These are phyloP conservation scores for Musa balbisiana DNA, from an alignment of 202 grass and related monocot species.

Conservation along the genomic window DNA sequence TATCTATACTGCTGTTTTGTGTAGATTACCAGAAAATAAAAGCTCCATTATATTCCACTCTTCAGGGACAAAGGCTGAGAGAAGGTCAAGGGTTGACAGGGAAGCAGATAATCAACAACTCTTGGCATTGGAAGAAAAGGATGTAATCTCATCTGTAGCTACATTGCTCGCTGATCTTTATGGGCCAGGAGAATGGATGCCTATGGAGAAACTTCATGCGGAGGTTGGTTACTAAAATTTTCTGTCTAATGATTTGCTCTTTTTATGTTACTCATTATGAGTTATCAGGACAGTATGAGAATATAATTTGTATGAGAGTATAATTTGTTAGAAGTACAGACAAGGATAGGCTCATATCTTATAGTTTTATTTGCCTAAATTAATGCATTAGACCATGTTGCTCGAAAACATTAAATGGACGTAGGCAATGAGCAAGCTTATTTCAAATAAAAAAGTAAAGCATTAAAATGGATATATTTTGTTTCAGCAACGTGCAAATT, in stretches of 20 bases:
- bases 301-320: too few relatives aligned
- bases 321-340: too few relatives aligned
- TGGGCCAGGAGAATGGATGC: constrained; percentile 3
- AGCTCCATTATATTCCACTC: neutral
- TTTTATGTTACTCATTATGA: neutral
- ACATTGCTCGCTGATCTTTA: constrained; percentile 4
- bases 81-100: constrained; percentile 1
- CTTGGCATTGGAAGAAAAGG: constrained; percentile 6
- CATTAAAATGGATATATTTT: too few relatives aligned
- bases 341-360: too few relatives aligned
- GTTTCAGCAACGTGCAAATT: too few relatives aligned
- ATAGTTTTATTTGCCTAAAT: too few relatives aligned
- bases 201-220: constrained; percentile 10
- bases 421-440: too few relatives aligned
- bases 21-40: neutral
- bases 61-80: constrained; percentile 1
- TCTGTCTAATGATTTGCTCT: neutral
- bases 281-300: too few relatives aligned
- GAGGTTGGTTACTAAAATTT: constrained; percentile 5
- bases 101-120: constrained; percentile 15
- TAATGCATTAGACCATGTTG: too few relatives aligned
- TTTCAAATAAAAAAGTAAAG: too few relatives aligned
- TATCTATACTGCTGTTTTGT: neutral
- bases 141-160: neutral
- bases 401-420: too few relatives aligned